These are phyloP conservation scores for Capsicum rhomboideum DNA, from an alignment of 257 asterid species.

Conservation along the genomic window DNA sequence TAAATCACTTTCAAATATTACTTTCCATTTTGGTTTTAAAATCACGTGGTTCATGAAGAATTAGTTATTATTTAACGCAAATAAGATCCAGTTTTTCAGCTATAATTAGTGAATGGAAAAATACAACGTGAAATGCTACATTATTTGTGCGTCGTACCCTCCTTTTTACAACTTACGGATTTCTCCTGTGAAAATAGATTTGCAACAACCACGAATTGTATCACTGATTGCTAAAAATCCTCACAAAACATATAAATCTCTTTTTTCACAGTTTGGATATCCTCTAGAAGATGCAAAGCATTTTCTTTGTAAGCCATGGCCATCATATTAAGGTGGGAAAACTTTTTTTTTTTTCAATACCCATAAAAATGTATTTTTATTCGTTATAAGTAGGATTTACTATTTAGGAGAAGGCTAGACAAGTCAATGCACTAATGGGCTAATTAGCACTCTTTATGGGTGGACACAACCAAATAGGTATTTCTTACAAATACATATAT, in stretches of 20 bases:
- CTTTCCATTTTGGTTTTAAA: neutral
- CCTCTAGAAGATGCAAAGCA: neutral
- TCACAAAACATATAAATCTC: neutral
- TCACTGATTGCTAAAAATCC: rapidly evolving
- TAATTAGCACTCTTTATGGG: too few species aligned
- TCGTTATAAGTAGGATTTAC: neutral
- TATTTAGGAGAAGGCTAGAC: neutral
- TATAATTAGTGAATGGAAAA: neutral
- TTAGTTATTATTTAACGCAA: neutral
- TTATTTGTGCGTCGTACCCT: neutral
- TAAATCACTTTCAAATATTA: neutral
- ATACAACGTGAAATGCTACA: neutral
- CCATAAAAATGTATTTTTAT: neutral
- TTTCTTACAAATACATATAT: too few species aligned
- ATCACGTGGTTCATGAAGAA: neutral
- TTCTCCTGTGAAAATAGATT: neutral
- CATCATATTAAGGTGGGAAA: neutral
- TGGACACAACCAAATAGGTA: too few species aligned
- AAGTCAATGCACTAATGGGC: too few species aligned
- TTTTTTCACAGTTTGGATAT: neutral
- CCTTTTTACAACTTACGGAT: neutral
- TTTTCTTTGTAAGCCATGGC: neutral
- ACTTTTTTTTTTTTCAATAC: neutral
- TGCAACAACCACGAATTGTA: neutral
- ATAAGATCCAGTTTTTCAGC: neutral